These are phyloP conservation scores for Xylariaceae sp. DNA, from an alignment of 2,329 filamentous ascomycete genomes.

Conservation along the genomic window DNA sequence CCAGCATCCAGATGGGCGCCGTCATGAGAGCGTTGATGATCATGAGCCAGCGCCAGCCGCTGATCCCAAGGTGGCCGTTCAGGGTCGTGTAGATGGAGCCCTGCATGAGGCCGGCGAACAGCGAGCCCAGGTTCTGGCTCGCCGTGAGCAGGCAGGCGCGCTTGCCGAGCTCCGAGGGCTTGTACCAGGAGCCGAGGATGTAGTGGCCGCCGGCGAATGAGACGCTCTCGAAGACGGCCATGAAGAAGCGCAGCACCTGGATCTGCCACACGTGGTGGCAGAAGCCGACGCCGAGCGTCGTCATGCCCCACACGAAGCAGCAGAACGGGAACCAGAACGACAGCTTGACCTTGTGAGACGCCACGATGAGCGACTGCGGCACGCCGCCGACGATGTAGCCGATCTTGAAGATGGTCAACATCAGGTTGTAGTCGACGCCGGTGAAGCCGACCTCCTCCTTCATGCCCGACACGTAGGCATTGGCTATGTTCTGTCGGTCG, in stretches of 20 bases:
- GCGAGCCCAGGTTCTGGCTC: background rate
- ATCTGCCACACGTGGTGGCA: slow-evolving; percentile 2
- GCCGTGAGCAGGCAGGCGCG: slow-evolving; percentile 1
- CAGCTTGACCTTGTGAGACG: background rate
- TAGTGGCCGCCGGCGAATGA: slow-evolving; percentile 1
- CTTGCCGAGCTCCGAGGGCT: background rate
- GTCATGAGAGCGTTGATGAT: slow-evolving; percentile 1
- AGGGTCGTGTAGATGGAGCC: background rate
- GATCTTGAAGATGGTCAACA: slow-evolving; percentile 1
- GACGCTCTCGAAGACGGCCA: slow-evolving; percentile 1
- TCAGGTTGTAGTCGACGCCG: slow-evolving; percentile 1
- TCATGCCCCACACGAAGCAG: background rate
- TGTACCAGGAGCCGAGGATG: slow-evolving; percentile 1
- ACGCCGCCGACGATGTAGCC: slow-evolving; percentile 1
- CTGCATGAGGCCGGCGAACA: slow-evolving; percentile 2
- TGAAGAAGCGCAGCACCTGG: slow-evolving; percentile 1
- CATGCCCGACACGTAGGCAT: slow-evolving; percentile 3
- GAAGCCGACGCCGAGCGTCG: slow-evolving; percentile 2
- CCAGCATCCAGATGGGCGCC: background rate
- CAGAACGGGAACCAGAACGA: background rate
- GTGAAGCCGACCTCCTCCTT: slow-evolving; percentile 2
- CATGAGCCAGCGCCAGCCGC: slow-evolving; percentile 3
- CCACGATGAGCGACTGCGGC: background rate
- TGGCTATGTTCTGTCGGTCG: slow-evolving; percentile 1
- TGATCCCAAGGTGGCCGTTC: background rate